phyloP scores from a whole-genome alignment of 2,329 filamentous ascomycete species.

The Aureobasidium sp. region DNA sequence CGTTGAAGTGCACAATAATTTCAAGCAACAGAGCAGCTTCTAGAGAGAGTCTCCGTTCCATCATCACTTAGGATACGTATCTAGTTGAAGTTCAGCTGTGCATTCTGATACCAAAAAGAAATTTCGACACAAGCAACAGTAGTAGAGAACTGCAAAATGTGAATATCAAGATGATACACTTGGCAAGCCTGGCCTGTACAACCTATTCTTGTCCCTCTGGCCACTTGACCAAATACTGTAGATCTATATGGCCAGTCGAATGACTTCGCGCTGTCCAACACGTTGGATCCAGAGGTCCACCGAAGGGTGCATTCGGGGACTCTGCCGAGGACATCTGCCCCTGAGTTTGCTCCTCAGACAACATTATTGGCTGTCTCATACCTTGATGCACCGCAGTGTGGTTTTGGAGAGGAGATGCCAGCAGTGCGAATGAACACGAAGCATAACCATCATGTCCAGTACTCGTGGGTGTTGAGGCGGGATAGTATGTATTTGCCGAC shows the following conservation, averaged over 20 bases:
- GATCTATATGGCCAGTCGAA: background rate
- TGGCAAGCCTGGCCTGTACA: background rate
- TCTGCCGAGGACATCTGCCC: background rate
- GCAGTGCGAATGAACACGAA: background rate
- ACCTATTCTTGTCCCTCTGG: background rate
- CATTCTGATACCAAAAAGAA: too few relatives aligned
- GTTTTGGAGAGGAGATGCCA: background rate
- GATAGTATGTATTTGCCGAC: background rate
- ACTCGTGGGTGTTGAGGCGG: background rate
- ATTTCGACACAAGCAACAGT: too few relatives aligned
- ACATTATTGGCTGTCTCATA: background rate
- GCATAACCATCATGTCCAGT: background rate
- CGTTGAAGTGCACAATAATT: too few relatives aligned
- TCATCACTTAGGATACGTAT: too few relatives aligned
- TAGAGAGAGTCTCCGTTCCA: too few relatives aligned
- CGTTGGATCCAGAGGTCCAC: too few relatives aligned
- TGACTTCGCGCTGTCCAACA: background rate
- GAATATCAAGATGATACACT: background rate
- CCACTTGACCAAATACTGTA: background rate
- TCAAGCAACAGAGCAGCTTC: too few relatives aligned
- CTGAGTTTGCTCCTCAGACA: background rate
- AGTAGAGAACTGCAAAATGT: too few relatives aligned
- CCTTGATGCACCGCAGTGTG: background rate
- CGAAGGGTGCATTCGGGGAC: background rate
- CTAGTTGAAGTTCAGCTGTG: too few relatives aligned